A percentile compares a stretch with the other conserved stretches of the same genome.
phyloP scores from a whole-genome alignment of 371 early-diverging fungal genomes.

The Parasitella parasitica region DNA sequence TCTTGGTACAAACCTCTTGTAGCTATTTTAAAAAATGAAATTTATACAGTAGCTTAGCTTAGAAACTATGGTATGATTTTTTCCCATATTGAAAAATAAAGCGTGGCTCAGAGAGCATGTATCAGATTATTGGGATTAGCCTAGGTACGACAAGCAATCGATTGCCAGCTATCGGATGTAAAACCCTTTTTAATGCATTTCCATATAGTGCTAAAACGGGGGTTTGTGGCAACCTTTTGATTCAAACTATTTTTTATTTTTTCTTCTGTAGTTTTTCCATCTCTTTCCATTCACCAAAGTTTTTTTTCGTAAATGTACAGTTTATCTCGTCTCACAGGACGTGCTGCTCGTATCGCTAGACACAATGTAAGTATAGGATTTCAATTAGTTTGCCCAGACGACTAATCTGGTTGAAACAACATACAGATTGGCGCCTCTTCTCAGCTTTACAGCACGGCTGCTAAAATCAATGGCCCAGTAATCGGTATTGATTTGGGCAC shows the following conservation, averaged over 20 bases:
- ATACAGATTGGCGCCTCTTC: background rate
- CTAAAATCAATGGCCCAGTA: slow-evolving; percentile 72
- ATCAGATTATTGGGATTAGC: too few species aligned
- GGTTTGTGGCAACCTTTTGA: background rate
- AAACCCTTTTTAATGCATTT: too few species aligned
- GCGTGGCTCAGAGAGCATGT: too few species aligned
- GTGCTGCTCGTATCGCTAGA: background rate
- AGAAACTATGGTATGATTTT: too few species aligned
- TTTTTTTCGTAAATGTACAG: background rate
- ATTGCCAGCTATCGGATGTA: too few species aligned
- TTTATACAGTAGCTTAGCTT: too few species aligned
- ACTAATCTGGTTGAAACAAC: background rate
- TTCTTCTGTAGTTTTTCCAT: background rate
- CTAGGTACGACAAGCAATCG: too few species aligned
- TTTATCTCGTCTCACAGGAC: background rate
- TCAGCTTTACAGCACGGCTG: background rate
- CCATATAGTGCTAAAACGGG: slow-evolving; percentile 2
- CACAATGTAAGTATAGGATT: background rate
- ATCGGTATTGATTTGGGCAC: slow-evolving; percentile 99
- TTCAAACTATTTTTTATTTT: background rate
- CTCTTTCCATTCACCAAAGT: background rate
- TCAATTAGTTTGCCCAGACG: too few species aligned
- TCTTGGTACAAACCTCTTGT: too few species aligned
- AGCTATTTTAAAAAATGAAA: too few species aligned
- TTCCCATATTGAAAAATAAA: too few species aligned